phyloP scores from a whole-genome alignment of 108 stramenopile species.

The Pseudonitzschia pungens region DNA sequence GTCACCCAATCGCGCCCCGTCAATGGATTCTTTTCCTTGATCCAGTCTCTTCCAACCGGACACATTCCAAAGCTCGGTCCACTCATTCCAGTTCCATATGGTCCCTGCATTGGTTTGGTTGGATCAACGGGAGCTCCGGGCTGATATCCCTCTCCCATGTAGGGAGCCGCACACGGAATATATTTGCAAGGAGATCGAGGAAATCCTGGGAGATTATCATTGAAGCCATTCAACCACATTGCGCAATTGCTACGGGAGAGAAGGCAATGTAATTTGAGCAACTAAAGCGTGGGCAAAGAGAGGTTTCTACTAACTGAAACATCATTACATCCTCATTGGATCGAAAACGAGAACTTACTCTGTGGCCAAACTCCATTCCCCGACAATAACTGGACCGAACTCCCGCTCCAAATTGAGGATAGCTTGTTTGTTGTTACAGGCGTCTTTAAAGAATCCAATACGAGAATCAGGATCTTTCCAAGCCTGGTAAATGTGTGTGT shows the following conservation, averaged over 20 bases:
- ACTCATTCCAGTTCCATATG: constrained; percentile 86
- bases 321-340: too few relatives aligned
- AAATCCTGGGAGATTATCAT: constrained; percentile 83
- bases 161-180: constrained; percentile 79
- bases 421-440: constrained; percentile 69
- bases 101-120: constrained; percentile 72
- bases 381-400: constrained; percentile 86
- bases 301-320: too few relatives aligned
- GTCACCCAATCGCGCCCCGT: constrained; percentile 64
- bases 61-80: constrained; percentile 75
- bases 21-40: constrained; percentile 62
- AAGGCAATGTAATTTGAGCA: too few relatives aligned
- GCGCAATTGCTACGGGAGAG: constrained; percentile 40
- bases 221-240: constrained; percentile 96
- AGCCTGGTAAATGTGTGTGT: constrained; percentile 95
- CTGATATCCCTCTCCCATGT: constrained; percentile 79
- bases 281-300: too few relatives aligned
- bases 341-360: constrained; percentile 42
- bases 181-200: constrained; percentile 82
- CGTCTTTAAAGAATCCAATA: constrained; percentile 71
- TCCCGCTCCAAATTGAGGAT: constrained; percentile 81
- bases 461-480: constrained; percentile 85
- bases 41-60: constrained; percentile 81
- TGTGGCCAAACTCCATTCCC: constrained; percentile 93
- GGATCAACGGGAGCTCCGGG: constrained; percentile 88